Evolutionary conservation across 1,139 yeast genomes (phyloP).

Genomic region (Suhomyces bokatorum): DNA sequence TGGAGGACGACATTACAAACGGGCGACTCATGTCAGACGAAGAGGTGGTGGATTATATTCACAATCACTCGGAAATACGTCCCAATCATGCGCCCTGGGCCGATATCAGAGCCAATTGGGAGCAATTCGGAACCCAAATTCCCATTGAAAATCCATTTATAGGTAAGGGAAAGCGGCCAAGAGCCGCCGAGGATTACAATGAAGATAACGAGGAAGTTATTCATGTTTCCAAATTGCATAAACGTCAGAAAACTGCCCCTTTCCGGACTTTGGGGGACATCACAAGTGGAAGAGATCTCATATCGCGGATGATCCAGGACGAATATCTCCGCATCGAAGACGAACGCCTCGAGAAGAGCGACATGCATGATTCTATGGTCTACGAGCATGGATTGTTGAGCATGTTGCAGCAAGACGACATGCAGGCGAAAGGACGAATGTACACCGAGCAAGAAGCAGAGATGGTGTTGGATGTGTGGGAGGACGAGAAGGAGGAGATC

Average conservation of each 20-base stretch:
- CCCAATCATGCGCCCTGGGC: slow-evolving; percentile 10
- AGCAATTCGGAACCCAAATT: slow-evolving; percentile 3
- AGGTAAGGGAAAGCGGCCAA: neutral
- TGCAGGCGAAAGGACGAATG: slow-evolving; percentile 6
- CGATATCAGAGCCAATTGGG: slow-evolving; percentile 5
- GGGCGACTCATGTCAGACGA: slow-evolving; percentile 10
- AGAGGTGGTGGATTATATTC: slow-evolving; percentile 12
- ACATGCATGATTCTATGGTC: slow-evolving; percentile 19
- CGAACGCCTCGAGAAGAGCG: slow-evolving; percentile 20
- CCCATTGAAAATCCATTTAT: slow-evolving; percentile 9
- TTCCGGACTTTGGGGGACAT: slow-evolving; percentile 2
- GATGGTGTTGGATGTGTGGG: slow-evolving; percentile 17
- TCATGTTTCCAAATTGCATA: slow-evolving; percentile 4
- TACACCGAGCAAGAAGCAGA: slow-evolving; percentile 15
- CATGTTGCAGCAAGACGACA: slow-evolving; percentile 11
- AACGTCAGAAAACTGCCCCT: slow-evolving; percentile 1
- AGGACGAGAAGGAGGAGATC: slow-evolving; percentile 7
- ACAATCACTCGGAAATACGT: slow-evolving; percentile 4
- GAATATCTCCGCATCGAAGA: slow-evolving; percentile 14
- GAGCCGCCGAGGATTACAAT: neutral
- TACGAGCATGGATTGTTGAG: slow-evolving; percentile 26
- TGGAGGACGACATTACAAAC: slow-evolving; percentile 15
- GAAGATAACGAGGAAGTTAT: slow-evolving; percentile 6
- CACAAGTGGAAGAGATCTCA: slow-evolving; percentile 6
- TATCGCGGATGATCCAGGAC: slow-evolving; percentile 14